Percentiles rank a stretch among this genome's conserved stretches.
Evolutionary conservation across 306 rosid species (phyloP).

Genomic region (Cyamopsis tetragonoloba): DNA sequence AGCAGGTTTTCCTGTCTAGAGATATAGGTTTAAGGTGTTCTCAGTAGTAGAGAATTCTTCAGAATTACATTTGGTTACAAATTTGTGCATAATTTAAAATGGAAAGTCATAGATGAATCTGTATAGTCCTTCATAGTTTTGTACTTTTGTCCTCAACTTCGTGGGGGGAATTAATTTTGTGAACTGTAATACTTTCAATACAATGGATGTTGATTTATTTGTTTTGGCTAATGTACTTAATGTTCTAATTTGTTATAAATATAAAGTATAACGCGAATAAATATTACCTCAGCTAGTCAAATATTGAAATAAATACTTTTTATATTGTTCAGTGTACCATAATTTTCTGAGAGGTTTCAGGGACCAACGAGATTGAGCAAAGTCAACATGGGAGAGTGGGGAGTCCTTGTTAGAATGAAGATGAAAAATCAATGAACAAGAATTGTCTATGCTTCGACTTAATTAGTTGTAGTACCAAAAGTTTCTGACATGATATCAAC

Average conservation of each 20-base stretch:
- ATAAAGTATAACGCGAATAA: neutral
- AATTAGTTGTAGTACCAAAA: neutral
- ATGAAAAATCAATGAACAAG: no score
- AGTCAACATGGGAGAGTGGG: neutral
- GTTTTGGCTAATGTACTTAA: constrained; percentile 7
- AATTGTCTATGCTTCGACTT: neutral
- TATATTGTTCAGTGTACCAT: no score
- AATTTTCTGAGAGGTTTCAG: neutral
- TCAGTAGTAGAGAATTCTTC: neutral
- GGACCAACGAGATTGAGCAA: neutral
- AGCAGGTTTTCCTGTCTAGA: neutral
- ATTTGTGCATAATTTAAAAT: neutral
- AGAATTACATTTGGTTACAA: neutral
- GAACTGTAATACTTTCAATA: neutral
- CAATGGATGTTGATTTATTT: constrained; percentile 3
- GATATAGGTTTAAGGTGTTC: constrained; percentile 3
- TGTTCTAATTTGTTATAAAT: neutral
- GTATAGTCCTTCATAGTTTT: constrained; percentile 17
- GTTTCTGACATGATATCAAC: no score
- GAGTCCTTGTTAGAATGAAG: neutral
- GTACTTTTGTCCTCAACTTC: neutral
- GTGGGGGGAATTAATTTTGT: neutral
- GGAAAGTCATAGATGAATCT: neutral
- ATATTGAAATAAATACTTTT: neutral
- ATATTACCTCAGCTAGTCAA: neutral